Base-by-base conservation (phyloP, 2,329 filamentous ascomycete species). In the Aschersonia sp. region DNA sequence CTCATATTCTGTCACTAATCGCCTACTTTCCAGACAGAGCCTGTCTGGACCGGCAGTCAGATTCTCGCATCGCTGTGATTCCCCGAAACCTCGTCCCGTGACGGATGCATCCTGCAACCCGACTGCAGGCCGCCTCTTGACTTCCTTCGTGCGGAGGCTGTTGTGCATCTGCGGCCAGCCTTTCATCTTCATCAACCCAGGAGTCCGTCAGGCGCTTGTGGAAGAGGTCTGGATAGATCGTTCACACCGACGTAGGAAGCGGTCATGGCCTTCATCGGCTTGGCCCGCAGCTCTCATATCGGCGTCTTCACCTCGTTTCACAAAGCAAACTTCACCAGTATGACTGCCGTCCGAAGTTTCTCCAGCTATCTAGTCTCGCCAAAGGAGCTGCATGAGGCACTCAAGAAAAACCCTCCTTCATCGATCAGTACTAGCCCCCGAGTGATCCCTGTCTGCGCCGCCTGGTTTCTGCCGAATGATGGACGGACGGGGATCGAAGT, bases 381-480 rank as follows among this genome's bases (percentile, higher is more conserved):
- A 1, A 76, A 79, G 51, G 83, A 95, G 66, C 81, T 97, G 49
- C 68, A 83, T 59, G 77, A 84, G 54, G 89, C 88, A 46, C 74
- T 98, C 46, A 82, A 84, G 65, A 84, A 83, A 67, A 94, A 90
- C 63, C 77, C 87, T 4, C 77, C 83, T 10, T 84, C 83, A 47
- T 79, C 83, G 52, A 84, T 90, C 57, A 87, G 85, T 50, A 84
- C 86, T 42, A 80, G 87, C 10, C 84, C 90, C 1, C 81, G 85
- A 54, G 83, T 94, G 42, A 81, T 98, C 47, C 86, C 92, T 3
- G 74, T 98, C 41, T 95, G 89, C 66, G 92, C 89, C 44, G 77
- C 87, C 30, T 98, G 92, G 92, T 98, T 95, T 61, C 77, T 98
- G 52, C 92, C 92, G 52, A 97, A 95, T 64, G 90, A 95, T 55